Evolutionary conservation across 2,329 filamentous ascomycete species (phyloP), one percentile per base, ranked within the genome.

Genomic region (Clathrospora elynae): DNA sequence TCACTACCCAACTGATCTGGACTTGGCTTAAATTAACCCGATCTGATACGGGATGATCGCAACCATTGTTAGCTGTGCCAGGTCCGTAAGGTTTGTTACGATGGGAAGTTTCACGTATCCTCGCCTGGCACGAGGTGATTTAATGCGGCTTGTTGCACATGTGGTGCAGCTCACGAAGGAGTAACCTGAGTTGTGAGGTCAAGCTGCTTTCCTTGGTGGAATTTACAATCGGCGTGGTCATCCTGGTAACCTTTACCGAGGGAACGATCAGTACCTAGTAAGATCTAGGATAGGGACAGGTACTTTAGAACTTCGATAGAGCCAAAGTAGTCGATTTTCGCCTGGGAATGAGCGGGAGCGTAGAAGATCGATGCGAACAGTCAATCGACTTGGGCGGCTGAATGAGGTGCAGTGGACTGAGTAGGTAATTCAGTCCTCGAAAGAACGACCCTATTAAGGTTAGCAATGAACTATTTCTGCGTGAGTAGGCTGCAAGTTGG

Each of bases 401-500:
- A 46, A 31, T 32, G 38, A 24, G 42, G 39, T 31, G 26, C 26
- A 24, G 24, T 44, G 37, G 19, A 31, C n/a, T 23, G 20, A 33
- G 22, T 12, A 40, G 28, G 16, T 20, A 10, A 11, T 20, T 33
- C 31, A 31, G 11, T 28, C 20, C 25, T 26, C 22, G 14, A 38
- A 9, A 12, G 14, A n/a, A 35, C 25, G 25, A 32, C 33, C 48
- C 36, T 48, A 42, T 37, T 18, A 32, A 39, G 14, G 39, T 31
- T 45, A 39, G 35, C 35, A 24, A 33, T 20, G 28, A 37, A 24
- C 12, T 7, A 9, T 13, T 36, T n/a, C n/a, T n/a, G n/a, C 65
- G 65, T 19, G 48, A 70, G 20, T 60, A 66, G 30, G 66, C 66
- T n/a, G 66, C 68, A 29, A 69, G 64, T 38, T 49, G 53, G 19